Base-by-base conservation (phyloP, 805 yeast species). In the Candida tallmaniae region DNA sequence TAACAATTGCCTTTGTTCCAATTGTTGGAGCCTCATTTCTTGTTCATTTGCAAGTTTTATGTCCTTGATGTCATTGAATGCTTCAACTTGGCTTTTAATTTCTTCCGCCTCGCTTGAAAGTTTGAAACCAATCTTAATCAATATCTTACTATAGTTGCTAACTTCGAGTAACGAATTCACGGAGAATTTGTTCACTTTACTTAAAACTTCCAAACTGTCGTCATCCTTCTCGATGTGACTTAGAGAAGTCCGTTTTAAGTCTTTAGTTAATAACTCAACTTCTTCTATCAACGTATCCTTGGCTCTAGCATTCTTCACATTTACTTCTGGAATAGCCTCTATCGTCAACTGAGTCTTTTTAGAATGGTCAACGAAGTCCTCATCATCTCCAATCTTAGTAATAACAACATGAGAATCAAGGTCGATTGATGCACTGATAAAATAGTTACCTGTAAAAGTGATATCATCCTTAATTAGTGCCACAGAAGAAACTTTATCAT, bases 371-470 rank as follows among this genome's bases (percentile, higher is more conserved):
- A 46, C 35, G 11, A 51, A 39, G 17, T 38, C 44, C 7, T 11
- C 29, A 6, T 6, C 20, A 9, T 15, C 20, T 7, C 19, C 19
- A 6, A 23, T 11, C 13, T 11, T 19, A 6, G 6, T 6, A 23
- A 44, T 39, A 20, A 38, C 42, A 6, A 26, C 28, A 6, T 7
- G 9, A 8, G 7, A 7, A 7, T 25, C 27, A 7, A 25, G 7
- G 16, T 4, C 20, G 13, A 5, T 30, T 3, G 45, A 31, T 18
- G 27, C 29, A 18, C 39, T 42, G 9, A 51, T 34, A n/a, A 55
- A 35, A 34, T 53, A 58, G 6, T 50, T 53, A 1, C 67, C 67
- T 3, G 56, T 44, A 17, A 51, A 52, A 2, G 56, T 45, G 10
- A 51, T 38, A n/a, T 38, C 45, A 31, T 62, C 68, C 9, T 36